Conservation (phyloP, 2,329 filamentous ascomycete species). For the Colletotrichum phormii region DNA sequence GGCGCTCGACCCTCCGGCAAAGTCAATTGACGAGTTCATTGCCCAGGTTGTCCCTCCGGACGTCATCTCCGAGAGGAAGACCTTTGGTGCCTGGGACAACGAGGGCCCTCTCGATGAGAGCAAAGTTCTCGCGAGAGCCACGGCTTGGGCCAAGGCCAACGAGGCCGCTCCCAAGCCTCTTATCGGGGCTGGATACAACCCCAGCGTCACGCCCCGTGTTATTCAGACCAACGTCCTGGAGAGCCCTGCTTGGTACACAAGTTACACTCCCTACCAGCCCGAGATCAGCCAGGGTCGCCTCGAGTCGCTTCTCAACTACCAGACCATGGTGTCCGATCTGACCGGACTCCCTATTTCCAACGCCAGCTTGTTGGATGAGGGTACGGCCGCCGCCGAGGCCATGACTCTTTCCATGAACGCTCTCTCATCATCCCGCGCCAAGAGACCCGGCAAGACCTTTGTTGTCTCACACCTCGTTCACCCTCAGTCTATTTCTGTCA, state of each 20-base stretch:
- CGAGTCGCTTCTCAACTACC: conserved; percentile 94
- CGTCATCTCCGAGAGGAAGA: conserved; percentile 75
- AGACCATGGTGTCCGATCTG: conserved; percentile 90
- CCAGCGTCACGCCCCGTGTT: conserved; percentile 86
- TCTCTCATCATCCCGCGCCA: conserved; percentile 77
- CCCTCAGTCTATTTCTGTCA: conserved; percentile 86
- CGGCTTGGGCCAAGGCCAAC: conserved; percentile 50
- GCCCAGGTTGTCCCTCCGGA: conserved; percentile 84
- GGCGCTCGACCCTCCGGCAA: conserved; percentile 78
- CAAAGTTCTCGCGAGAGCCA: conserved; percentile 61
- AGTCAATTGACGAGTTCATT: conserved; percentile 84
- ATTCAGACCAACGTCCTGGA: conserved; percentile 94
- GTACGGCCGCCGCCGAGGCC: conserved; percentile 92
- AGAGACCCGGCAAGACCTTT: conserved; percentile 81
- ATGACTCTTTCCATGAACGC: conserved; percentile 92
- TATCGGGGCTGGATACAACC: conserved; percentile 90
- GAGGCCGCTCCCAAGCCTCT: conserved; percentile 67
- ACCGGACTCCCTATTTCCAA: conserved; percentile 90
- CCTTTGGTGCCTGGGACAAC: conserved; percentile 64
- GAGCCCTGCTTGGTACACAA: conserved; percentile 97
- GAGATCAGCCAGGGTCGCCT: conserved; percentile 96
- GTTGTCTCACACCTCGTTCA: conserved; percentile 87
- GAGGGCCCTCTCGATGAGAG: conserved; percentile 67
- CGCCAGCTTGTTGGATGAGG: conserved; percentile 90
- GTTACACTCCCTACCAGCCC: conserved; percentile 96